These are phyloP conservation scores for Physocladia obscura DNA, from an alignment of 192 early-diverging fungal species.

Conservation along the genomic window DNA sequence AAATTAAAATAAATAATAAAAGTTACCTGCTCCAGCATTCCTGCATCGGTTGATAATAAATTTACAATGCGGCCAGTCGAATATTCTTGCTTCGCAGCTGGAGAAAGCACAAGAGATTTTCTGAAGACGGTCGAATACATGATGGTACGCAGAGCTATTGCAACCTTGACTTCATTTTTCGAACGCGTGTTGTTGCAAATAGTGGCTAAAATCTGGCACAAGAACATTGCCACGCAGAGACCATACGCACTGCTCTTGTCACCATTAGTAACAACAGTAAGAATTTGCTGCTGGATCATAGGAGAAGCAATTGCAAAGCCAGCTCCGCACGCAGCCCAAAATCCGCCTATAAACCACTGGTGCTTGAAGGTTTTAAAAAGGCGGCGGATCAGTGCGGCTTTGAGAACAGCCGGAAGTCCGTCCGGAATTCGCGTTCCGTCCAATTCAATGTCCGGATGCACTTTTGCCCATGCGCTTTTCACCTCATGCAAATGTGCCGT, in stretches of 20 bases:
- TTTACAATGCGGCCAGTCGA: background rate
- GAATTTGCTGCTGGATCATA: background rate
- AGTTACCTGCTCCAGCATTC: background rate
- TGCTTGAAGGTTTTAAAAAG: background rate
- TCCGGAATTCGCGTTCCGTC: background rate
- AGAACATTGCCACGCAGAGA: background rate
- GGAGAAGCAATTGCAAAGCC: background rate
- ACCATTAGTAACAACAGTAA: background rate
- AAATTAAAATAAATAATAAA: background rate
- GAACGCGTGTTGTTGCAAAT: background rate
- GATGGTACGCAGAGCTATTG: background rate
- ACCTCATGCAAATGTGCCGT: background rate
- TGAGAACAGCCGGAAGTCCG: background rate
- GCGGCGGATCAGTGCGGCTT: background rate
- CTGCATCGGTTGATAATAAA: background rate
- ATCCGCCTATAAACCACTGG: background rate
- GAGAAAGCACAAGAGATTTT: background rate
- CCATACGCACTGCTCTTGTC: background rate
- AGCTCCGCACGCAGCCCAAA: background rate
- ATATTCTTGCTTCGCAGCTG: slow-evolving; percentile 3
- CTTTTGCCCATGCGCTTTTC: background rate
- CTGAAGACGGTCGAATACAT: slow-evolving; percentile 4
- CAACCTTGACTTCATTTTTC: background rate
- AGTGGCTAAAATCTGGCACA: background rate
- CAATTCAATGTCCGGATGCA: too few relatives aligned